Conservation (phyloP, 2,329 filamentous ascomycete species). For the Neonectria neomacrospora region DNA sequence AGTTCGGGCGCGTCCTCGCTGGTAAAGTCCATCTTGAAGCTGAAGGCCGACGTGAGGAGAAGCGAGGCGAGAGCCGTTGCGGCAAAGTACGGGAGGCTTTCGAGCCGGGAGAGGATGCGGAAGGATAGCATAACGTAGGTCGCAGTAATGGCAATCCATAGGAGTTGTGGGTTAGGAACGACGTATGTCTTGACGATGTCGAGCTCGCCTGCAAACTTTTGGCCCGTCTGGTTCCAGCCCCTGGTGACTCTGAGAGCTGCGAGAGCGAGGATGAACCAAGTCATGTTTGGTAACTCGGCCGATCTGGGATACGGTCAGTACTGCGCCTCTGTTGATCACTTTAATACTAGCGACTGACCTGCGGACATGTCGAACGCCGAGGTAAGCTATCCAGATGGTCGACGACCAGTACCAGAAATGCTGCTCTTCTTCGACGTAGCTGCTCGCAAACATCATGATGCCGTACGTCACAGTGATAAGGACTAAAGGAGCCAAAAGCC, state of each 20-base stretch:
- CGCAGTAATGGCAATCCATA: conserved; percentile 79
- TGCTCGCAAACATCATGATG: conserved; percentile 96
- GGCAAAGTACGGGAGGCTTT: conserved; percentile 54
- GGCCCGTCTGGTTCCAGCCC: conserved; percentile 96
- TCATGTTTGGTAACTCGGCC: conserved; percentile 42
- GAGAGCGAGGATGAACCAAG: conserved; percentile 61
- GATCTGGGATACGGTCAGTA: conserved; percentile 38
- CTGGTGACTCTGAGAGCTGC: conserved; percentile 73
- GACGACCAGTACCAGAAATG: conserved; percentile 98
- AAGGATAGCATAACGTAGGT: conserved; percentile 73
- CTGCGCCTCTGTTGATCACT: neutral
- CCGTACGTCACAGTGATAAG: conserved; percentile 73
- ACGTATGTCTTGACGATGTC: conserved; percentile 84
- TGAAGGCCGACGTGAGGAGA: conserved; percentile 67
- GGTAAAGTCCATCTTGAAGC: conserved; percentile 93
- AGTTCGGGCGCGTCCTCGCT: conserved; percentile 89
- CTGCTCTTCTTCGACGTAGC: conserved; percentile 97
- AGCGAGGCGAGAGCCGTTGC: conserved; percentile 55
- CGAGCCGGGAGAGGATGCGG: conserved; percentile 56
- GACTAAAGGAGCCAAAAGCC: conserved; percentile 55
- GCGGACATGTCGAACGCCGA: conserved; percentile 60
- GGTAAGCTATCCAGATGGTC: conserved; percentile 72
- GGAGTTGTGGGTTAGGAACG: conserved; percentile 67
- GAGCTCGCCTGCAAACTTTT: conserved; percentile 91
- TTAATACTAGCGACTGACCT: conserved; percentile 46